Evolutionary conservation across 768 basidiomycete genomes (phyloP), one percentile per base, ranked within the genome.

Genomic region (Leccinellum albellum): DNA sequence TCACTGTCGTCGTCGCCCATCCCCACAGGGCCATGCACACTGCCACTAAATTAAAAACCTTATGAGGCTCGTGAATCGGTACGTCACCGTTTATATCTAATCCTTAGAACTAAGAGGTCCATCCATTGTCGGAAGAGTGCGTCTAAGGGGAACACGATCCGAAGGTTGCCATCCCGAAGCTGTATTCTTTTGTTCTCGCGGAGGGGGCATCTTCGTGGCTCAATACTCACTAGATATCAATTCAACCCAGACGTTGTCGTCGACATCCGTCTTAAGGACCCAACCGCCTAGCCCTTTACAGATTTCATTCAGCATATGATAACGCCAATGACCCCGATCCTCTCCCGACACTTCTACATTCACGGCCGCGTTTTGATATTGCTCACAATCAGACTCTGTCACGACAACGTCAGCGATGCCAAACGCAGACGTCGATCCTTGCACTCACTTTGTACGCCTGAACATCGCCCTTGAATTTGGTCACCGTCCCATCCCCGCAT

Each of bases 391-490:
- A 92, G 76, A 58, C 81, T 86, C 89, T 87, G 70, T 20, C 54
- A 51, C 24, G 17, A 51, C 6, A 35, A 35, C 42, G 53, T 69
- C 53, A 67, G 42, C 54, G 17, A 53, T 31, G 24, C 32, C 24
- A 40, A 20, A 26, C 35, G 20, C 46, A 45, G 33, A 15, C 21
- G 42, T 21, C 21, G 8, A 40, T 26, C 28, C 13, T 9, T 21
- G 13, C 29, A 64, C 75, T 59, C 51, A 85, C 91, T 88, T 96
- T 97, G 80, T 97, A 97, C 12, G 82, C 84, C 65, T 91, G 83
- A 1, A 97, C 94, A 65, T 97, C 94, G 37, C 94, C 93, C 71
- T 75, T 84, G 78, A 94, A 96, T 71, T 92, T 91, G 56, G 74
- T 75, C 31, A 92, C 89, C 0, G 86, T 87, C 51, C 82, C 86